These are phyloP conservation scores for Saxophila tyrrhenica DNA, from an alignment of 495 filamentous ascomycete species.

Conservation along the genomic window DNA sequence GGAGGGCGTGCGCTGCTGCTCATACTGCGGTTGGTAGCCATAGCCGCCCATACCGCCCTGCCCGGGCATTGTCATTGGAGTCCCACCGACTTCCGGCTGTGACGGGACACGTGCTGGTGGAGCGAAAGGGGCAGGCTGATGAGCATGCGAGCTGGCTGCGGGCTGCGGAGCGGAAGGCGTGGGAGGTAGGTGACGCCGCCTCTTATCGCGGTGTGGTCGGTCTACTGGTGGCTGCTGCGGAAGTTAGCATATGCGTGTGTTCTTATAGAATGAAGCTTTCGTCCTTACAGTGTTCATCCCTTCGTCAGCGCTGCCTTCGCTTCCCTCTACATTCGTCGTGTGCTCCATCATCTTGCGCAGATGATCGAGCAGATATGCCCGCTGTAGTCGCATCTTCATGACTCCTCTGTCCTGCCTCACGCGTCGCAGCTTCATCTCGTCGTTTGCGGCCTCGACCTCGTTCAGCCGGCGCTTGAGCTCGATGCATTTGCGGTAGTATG, in stretches of 20 bases:
- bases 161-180: background rate
- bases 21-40: background rate
- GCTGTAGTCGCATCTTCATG: constrained; percentile 84
- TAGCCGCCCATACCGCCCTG: background rate
- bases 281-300: constrained; percentile 50
- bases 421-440: constrained; percentile 63
- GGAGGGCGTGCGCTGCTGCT: background rate
- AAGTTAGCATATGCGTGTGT: constrained; percentile 50
- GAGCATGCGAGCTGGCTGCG: background rate
- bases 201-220: constrained; percentile 19
- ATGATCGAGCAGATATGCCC: constrained; percentile 78
- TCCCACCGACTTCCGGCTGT: background rate
- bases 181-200: constrained; percentile 1
- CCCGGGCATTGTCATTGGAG: constrained; percentile 5
- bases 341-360: constrained; percentile 74
- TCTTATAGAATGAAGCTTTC: constrained; percentile 5
- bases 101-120: background rate
- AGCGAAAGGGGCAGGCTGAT: constrained; percentile 1
- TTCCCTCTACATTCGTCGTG: constrained; percentile 51
- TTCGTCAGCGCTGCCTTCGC: constrained; percentile 52
- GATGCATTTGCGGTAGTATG: constrained; percentile 95
- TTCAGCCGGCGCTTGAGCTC: constrained; percentile 80
- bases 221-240: constrained; percentile 9
- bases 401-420: constrained; percentile 70
- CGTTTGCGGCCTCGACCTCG: constrained; percentile 84